Percentiles rank a stretch among this genome's conserved stretches.
phyloP scores from a whole-genome alignment of 495 filamentous ascomycete species.

The Xylaria longipes region DNA sequence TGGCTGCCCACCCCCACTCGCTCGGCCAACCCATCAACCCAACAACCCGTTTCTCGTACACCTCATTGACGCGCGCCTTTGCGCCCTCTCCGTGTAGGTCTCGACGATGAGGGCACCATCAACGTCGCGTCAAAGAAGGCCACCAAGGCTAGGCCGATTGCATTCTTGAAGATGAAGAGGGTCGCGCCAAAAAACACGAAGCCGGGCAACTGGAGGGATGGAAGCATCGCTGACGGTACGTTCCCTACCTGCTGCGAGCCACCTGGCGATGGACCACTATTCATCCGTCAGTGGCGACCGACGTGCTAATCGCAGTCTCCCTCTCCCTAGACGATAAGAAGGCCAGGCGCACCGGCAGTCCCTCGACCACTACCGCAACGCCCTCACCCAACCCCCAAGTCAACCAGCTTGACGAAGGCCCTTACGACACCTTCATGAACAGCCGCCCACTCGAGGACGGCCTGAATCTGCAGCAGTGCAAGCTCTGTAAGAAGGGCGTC shows the following conservation, averaged over 20 bases:
- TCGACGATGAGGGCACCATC: constrained; percentile 61
- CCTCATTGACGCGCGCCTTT: constrained; percentile 14
- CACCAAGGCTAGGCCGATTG: constrained; percentile 52
- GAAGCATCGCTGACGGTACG: constrained; percentile 61
- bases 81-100: constrained; percentile 26
- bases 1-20: not conserved
- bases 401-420: constrained; percentile 74
- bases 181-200: constrained; percentile 61
- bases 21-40: not conserved
- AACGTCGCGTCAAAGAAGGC: constrained; percentile 71
- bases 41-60: not conserved
- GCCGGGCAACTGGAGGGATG: constrained; percentile 62
- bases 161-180: constrained; percentile 75
- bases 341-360: constrained; percentile 44
- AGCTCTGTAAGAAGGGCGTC: constrained; percentile 79
- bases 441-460: constrained; percentile 74
- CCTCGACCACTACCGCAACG: constrained; percentile 52
- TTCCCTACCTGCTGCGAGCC: constrained; percentile 9
- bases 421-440: constrained; percentile 73
- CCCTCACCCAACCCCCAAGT: constrained; percentile 63
- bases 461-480: constrained; percentile 75
- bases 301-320: not conserved
- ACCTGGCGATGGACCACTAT: not conserved
- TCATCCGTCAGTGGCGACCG: not conserved
- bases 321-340: constrained; percentile 52